A percentile compares a stretch with the other conserved stretches of the same genome.
Conservation (phyloP, 495 filamentous ascomycete species). For the Articulospora tetracladia region DNA sequence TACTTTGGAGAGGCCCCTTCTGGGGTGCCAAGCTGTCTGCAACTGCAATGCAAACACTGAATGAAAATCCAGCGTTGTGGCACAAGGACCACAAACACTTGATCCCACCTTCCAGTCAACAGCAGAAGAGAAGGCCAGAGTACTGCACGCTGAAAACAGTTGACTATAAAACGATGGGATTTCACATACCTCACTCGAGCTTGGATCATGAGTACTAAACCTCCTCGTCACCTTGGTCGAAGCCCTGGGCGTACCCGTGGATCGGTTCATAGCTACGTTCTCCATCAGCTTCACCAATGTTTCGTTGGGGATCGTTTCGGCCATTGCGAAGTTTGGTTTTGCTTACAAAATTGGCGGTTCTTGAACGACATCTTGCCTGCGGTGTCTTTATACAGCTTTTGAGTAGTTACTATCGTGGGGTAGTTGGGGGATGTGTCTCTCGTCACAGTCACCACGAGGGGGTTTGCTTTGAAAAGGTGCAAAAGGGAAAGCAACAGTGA, state of each 20-base stretch:
- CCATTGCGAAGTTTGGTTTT: not conserved
- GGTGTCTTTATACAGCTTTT: not conserved
- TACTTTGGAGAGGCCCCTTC: slow-evolving; percentile 16
- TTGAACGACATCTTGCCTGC: slow-evolving; percentile 32
- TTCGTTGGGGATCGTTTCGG: not conserved
- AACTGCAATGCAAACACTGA: not conserved
- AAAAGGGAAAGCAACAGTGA: not conserved
- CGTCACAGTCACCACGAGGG: not conserved
- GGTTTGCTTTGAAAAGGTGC: not conserved
- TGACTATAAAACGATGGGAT: not conserved
- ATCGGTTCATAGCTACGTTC: slow-evolving; percentile 43
- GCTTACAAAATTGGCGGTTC: slow-evolving; percentile 44
- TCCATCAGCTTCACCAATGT: not conserved
- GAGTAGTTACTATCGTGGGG: not conserved
- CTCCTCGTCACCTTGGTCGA: slow-evolving; percentile 32
- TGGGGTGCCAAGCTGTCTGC: not conserved
- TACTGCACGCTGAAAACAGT: no score
- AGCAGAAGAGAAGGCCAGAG: not conserved
- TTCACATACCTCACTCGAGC: slow-evolving; percentile 34
- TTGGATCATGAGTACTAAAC: slow-evolving; percentile 48
- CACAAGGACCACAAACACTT: not conserved
- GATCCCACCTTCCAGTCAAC: not conserved
- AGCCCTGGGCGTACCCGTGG: slow-evolving; percentile 46
- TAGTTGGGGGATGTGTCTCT: not conserved
- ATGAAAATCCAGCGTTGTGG: not conserved